Percentiles rank a stretch among this genome's conserved stretches.
Evolutionary conservation across 2,329 filamentous ascomycete genomes (phyloP).

Genomic region (Microascus cirrosus): DNA sequence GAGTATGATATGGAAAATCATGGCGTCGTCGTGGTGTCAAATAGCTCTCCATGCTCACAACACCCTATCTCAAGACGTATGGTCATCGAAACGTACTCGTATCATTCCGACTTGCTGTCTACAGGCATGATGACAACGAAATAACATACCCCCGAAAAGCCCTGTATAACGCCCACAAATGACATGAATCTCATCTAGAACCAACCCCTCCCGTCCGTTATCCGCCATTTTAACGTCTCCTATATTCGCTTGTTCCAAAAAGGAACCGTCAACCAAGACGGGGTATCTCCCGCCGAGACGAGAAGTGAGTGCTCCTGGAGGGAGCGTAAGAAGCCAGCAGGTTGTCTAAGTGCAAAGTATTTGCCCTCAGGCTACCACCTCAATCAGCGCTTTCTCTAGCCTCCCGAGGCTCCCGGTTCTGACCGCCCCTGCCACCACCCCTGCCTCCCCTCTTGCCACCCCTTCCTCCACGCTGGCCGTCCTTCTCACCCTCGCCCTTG

Average conservation of each 20-base stretch:
- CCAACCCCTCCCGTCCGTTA: not conserved
- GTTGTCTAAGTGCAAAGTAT: not conserved
- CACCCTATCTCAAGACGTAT: not conserved
- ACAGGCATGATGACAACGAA: not conserved
- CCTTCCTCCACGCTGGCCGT: conserved; percentile 28
- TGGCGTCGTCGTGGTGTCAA: too few species aligned
- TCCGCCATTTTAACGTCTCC: not conserved
- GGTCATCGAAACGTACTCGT: not conserved
- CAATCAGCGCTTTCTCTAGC: conserved; percentile 9
- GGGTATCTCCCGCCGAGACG: not conserved
- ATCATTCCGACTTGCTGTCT: not conserved
- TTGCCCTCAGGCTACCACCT: not conserved
- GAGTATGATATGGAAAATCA: not conserved
- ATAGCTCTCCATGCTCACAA: too few species aligned
- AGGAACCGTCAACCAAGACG: not conserved
- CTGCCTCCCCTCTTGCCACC: conserved; percentile 38
- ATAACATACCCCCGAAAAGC: not conserved
- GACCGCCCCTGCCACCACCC: conserved; percentile 30
- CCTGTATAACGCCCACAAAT: conserved; percentile 5
- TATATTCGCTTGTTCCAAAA: not conserved
- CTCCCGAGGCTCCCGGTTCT: conserved; percentile 36
- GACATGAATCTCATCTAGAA: conserved; percentile 2
- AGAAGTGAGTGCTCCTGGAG: not conserved
- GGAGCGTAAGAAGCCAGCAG: not conserved
- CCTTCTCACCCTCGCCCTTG: conserved; percentile 28